These are phyloP conservation scores for Aspergillus latus DNA, from an alignment of 2,329 filamentous ascomycete genomes.

Conservation along the genomic window DNA sequence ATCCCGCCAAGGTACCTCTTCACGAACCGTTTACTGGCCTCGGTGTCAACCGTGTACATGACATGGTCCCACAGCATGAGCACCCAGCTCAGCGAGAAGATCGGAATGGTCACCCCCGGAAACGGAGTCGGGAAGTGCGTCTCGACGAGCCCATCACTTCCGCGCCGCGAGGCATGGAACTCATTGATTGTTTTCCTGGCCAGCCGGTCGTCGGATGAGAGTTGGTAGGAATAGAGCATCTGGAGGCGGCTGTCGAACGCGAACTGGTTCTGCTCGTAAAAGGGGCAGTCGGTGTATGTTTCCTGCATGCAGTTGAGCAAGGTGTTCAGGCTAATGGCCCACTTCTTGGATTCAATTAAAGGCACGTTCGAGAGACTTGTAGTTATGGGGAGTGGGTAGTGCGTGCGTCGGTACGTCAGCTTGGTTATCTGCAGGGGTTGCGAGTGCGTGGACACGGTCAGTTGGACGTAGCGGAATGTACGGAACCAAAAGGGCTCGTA, in stretches of 20 bases:
- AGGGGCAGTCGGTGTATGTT: slow-evolving; percentile 15
- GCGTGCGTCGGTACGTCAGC: background rate
- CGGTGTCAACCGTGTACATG: background rate
- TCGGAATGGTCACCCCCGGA: background rate
- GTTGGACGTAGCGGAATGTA: slow-evolving; percentile 14
- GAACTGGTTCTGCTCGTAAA: slow-evolving; percentile 19
- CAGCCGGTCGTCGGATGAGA: slow-evolving; percentile 11
- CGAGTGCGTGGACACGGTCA: background rate
- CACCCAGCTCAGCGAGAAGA: slow-evolving; percentile 12
- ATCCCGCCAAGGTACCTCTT: background rate
- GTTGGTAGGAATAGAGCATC: slow-evolving; percentile 12
- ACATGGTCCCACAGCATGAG: slow-evolving; percentile 12
- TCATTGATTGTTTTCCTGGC: slow-evolving; percentile 11
- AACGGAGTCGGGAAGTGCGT: slow-evolving; percentile 9
- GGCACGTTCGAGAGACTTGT: background rate
- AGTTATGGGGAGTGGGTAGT: slow-evolving; percentile 1
- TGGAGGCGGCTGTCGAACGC: slow-evolving; percentile 11
- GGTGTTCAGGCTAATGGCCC: slow-evolving; percentile 10
- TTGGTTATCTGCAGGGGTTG: background rate
- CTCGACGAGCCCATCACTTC: slow-evolving; percentile 4
- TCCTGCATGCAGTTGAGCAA: slow-evolving; percentile 14
- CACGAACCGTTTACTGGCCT: background rate
- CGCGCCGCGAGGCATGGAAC: slow-evolving; percentile 8
- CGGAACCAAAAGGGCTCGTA: slow-evolving; percentile 15
- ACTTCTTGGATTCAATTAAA: background rate